Percentiles rank a stretch among this genome's conserved stretches.
Conservation (phyloP, 495 filamentous ascomycete species). For the Neurospora africana region DNA sequence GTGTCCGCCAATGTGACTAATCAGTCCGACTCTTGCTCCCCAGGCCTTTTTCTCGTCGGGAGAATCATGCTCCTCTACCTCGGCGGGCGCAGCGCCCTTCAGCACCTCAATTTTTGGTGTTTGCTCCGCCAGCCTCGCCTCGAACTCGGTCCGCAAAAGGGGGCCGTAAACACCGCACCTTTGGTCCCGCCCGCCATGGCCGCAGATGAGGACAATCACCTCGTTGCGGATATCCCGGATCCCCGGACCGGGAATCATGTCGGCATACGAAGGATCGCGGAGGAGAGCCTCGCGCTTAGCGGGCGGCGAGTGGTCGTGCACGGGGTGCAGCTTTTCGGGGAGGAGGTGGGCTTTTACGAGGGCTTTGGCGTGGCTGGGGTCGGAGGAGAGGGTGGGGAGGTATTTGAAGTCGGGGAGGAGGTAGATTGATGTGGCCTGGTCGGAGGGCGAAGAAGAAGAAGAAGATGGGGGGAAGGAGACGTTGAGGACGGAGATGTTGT, state of each 20-base stretch:
- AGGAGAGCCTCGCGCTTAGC: conserved; percentile 34
- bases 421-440: conserved; percentile 46
- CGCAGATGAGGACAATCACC: conserved; percentile 70
- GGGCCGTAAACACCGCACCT: conserved; percentile 77
- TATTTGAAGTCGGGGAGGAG: conserved; percentile 73
- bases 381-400: conserved; percentile 54
- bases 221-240: conserved; percentile 48
- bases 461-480: conserved; percentile 49
- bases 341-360: conserved; percentile 49
- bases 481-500: conserved; percentile 65
- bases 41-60: conserved; percentile 3
- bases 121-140: conserved; percentile 25
- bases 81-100: conserved; percentile 18
- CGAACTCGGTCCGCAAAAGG: conserved; percentile 58
- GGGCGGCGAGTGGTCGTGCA: conserved; percentile 45
- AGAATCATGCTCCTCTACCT: too few species aligned
- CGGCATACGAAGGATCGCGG: conserved; percentile 31
- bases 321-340: conserved; percentile 47
- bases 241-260: conserved; percentile 27
- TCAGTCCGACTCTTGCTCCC: conserved; percentile 47
- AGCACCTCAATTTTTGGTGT: conserved; percentile 24
- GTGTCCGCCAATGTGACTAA: conserved; percentile 87
- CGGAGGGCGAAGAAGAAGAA: conserved; percentile 6
- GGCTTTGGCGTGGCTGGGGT: conserved; percentile 38
- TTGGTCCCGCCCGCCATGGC: conserved; percentile 66